These are phyloP conservation scores for Luzula sylvatica DNA, from an alignment of 176 grass and related monocot species.

Conservation along the genomic window DNA sequence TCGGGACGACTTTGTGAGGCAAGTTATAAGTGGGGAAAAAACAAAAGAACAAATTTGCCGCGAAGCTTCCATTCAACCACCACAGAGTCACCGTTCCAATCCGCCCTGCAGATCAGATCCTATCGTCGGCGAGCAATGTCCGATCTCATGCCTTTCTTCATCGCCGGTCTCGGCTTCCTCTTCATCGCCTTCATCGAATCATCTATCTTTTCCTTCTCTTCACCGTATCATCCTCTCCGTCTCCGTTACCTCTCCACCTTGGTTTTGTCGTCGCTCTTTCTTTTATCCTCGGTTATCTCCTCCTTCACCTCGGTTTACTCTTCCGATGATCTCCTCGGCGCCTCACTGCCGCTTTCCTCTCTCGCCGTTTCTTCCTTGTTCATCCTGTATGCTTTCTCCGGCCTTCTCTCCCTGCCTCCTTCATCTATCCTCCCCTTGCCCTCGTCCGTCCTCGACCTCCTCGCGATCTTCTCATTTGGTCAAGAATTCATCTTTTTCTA, in stretches of 20 bases:
- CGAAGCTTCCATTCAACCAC: too few relatives aligned
- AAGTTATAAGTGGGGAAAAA: too few relatives aligned
- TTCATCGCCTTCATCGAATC: conserved; percentile 48
- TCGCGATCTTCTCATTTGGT: conserved; percentile 57
- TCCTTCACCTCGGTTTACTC: neutral
- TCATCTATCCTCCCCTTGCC: conserved; percentile 23
- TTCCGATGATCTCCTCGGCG: conserved; percentile 26
- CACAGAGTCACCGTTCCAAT: too few relatives aligned
- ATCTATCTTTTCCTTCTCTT: conserved; percentile 24
- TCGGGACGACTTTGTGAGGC: too few relatives aligned
- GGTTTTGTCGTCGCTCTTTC: conserved; percentile 29
- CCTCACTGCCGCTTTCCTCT: conserved; percentile 54
- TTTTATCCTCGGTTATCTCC: conserved; percentile 41
- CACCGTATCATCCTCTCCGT: conserved; percentile 21
- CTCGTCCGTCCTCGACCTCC: conserved; percentile 56
- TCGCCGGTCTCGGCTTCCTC: conserved; percentile 57
- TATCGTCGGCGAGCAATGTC: conserved; percentile 28
- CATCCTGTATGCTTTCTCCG: conserved; percentile 65
- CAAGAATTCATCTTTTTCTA: conserved; percentile 72
- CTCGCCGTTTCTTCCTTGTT: conserved; percentile 57
- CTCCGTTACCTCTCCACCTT: conserved; percentile 33
- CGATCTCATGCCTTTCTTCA: conserved; percentile 59
- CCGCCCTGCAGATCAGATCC: conserved; percentile 21
- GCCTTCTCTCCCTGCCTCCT: conserved; percentile 24
- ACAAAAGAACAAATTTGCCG: too few relatives aligned